phyloP scores from a whole-genome alignment of 441 rosid species.

The Arabidopsis lyrata region DNA sequence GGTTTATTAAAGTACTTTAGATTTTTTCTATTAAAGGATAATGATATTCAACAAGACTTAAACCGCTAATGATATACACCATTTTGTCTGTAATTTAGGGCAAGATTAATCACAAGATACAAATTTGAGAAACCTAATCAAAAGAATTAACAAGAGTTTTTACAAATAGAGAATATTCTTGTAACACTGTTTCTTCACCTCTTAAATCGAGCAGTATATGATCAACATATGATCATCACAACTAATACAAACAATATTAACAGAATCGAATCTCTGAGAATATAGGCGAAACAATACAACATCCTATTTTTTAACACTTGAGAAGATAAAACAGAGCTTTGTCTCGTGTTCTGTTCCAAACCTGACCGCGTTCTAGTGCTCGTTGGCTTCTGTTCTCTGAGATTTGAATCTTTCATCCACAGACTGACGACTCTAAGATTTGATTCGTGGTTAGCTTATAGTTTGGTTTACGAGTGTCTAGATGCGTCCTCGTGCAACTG shows the following conservation, averaged over 20 bases:
- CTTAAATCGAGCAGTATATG: constrained; percentile 24
- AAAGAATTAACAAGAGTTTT: constrained; percentile 33
- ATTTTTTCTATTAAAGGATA: too few species aligned
- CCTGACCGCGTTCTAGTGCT: constrained; percentile 2
- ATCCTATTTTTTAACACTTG: constrained; percentile 37
- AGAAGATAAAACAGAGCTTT: constrained; percentile 20
- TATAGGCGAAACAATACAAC: constrained; percentile 36
- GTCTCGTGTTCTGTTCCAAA: constrained; percentile 29
- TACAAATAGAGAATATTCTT: constrained; percentile 33
- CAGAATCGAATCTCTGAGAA: constrained; percentile 25
- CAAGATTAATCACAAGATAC: neutral
- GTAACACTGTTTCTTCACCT: constrained; percentile 24
- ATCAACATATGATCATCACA: constrained; percentile 27
- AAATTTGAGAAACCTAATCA: constrained; percentile 21
- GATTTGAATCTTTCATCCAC: constrained; percentile 24
- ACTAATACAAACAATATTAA: constrained; percentile 41
- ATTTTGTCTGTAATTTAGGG: too few species aligned
- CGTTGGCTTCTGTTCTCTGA: constrained; percentile 16
- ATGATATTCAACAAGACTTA: too few species aligned
- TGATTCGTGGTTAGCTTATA: neutral
- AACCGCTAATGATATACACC: too few species aligned
- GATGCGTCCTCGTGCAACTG: constrained; percentile 81
- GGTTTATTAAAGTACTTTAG: too few species aligned
- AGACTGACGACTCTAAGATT: constrained; percentile 19
- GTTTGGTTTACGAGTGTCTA: constrained; percentile 59